Percentiles rank a stretch among this genome's conserved stretches.
Evolutionary conservation across 1,284 basidiomycete species (phyloP).

Genomic region (Marasmius sp.): DNA sequence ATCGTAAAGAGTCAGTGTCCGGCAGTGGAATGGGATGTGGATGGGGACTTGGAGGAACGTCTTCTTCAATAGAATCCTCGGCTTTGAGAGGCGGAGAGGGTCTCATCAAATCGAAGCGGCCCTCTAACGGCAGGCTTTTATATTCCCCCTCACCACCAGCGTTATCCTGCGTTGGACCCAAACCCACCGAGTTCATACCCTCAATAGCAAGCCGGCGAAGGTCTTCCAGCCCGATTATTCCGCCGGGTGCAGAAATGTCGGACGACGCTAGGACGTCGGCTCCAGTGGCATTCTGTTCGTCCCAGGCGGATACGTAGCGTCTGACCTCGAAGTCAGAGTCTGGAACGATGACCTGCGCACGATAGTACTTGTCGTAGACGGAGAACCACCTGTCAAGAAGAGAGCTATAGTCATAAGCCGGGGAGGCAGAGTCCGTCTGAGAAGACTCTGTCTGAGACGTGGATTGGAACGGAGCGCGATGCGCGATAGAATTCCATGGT

Average conservation of each 20-base stretch:
- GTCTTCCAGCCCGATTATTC: slow-evolving; percentile 62
- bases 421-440: slow-evolving; percentile 22
- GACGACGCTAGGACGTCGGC: slow-evolving; percentile 27
- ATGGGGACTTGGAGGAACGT: slow-evolving; percentile 43
- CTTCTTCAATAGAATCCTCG: slow-evolving; percentile 56
- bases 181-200: slow-evolving; percentile 43
- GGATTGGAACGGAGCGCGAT: slow-evolving; percentile 53
- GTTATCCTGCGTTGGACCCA: slow-evolving; percentile 13
- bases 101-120: slow-evolving; percentile 81
- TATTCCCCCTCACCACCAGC: slow-evolving; percentile 66
- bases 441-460: slow-evolving; percentile 26
- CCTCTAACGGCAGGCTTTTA: slow-evolving; percentile 78
- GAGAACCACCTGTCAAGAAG: slow-evolving; percentile 90
- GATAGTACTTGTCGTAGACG: slow-evolving; percentile 87
- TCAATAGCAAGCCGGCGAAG: slow-evolving; percentile 66
- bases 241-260: slow-evolving; percentile 18
- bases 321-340: slow-evolving; percentile 62
- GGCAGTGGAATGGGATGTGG: slow-evolving; percentile 39
- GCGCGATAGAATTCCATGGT: slow-evolving; percentile 81
- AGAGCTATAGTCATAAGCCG: slow-evolving; percentile 70
- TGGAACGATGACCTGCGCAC: slow-evolving; percentile 44
- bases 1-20: slow-evolving; percentile 5
- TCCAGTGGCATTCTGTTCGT: slow-evolving; percentile 38
- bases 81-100: slow-evolving; percentile 38
- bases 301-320: slow-evolving; percentile 76